phyloP scores from a whole-genome alignment of 2,329 filamentous ascomycete genomes.

The Colletotrichum gigasporum region DNA sequence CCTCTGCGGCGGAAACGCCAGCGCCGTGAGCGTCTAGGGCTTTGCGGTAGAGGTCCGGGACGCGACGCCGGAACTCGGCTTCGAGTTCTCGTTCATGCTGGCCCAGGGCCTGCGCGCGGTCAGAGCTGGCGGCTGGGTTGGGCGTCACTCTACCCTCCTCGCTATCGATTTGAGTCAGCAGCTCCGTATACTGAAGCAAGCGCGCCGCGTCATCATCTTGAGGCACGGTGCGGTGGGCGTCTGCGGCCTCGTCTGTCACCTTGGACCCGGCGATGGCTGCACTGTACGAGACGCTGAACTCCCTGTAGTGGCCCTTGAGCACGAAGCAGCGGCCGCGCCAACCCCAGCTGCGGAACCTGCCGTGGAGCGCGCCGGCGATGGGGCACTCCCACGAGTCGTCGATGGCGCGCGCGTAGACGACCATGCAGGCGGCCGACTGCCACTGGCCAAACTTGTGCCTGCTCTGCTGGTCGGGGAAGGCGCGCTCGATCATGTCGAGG shows the following conservation, averaged over 20 bases:
- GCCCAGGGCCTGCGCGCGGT: slow-evolving; percentile 51
- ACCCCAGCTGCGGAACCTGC: slow-evolving; percentile 55
- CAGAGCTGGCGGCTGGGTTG: slow-evolving; percentile 32
- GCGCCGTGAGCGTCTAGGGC: slow-evolving; percentile 46
- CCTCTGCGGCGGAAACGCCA: slow-evolving; percentile 2
- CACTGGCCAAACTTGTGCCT: slow-evolving; percentile 57
- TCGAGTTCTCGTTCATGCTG: slow-evolving; percentile 60
- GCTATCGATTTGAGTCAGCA: slow-evolving; percentile 23
- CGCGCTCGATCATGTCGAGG: slow-evolving; percentile 60
- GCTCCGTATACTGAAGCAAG: slow-evolving; percentile 17
- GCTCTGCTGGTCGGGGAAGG: slow-evolving; percentile 59
- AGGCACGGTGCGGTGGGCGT: too few relatives aligned
- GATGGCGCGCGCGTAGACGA: slow-evolving; percentile 62
- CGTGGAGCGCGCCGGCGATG: slow-evolving; percentile 52
- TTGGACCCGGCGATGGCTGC: slow-evolving; percentile 57
- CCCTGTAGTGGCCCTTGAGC: slow-evolving; percentile 64
- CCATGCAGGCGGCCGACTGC: slow-evolving; percentile 56
- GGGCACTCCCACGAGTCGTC: slow-evolving; percentile 63
- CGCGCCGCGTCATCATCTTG: slow-evolving; percentile 7
- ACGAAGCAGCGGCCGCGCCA: slow-evolving; percentile 64
- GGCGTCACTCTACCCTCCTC: slow-evolving; percentile 15
- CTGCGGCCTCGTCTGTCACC: slow-evolving; percentile 51
- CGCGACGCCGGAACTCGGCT: slow-evolving; percentile 55
- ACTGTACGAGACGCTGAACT: slow-evolving; percentile 63
- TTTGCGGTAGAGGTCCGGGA: slow-evolving; percentile 57